Conservation (phyloP, 164 flowering plant species). For the Piper longum region DNA sequence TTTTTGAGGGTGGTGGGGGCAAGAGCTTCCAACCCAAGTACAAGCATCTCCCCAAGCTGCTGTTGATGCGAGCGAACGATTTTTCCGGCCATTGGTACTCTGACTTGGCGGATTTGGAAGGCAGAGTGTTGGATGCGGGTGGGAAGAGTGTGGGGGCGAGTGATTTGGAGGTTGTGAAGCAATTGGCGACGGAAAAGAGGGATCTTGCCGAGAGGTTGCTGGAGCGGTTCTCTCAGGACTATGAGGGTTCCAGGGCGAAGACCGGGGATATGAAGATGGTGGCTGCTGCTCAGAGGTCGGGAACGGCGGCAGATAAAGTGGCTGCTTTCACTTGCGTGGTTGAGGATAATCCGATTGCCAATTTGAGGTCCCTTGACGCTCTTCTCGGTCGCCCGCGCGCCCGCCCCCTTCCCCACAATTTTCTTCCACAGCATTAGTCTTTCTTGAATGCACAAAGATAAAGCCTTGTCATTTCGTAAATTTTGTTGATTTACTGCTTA, state of each 20-base stretch:
- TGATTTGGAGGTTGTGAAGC: slow-evolving; percentile 43
- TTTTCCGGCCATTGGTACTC: slow-evolving; percentile 51
- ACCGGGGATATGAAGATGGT: slow-evolving; percentile 86
- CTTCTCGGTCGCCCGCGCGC: slow-evolving; percentile 57
- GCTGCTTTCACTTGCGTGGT: slow-evolving; percentile 70
- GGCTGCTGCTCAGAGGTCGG: slow-evolving; percentile 58
- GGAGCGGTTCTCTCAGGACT: slow-evolving; percentile 65
- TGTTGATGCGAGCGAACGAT: slow-evolving; percentile 46
- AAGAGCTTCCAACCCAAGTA: slow-evolving; percentile 2
- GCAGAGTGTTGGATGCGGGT: slow-evolving; percentile 39
- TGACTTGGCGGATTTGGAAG: slow-evolving; percentile 60
- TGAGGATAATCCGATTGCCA: slow-evolving; percentile 88
- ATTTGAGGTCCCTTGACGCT: slow-evolving; percentile 66
- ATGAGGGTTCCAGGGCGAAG: slow-evolving; percentile 44
- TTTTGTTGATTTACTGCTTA: no score
- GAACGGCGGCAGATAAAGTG: slow-evolving; percentile 82
- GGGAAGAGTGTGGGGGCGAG: slow-evolving; percentile 22
- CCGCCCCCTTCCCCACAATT: background rate
- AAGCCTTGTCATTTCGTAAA: no score
- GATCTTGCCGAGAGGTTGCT: slow-evolving; percentile 63
- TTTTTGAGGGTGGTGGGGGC: slow-evolving; percentile 1
- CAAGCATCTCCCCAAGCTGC: slow-evolving; percentile 58
- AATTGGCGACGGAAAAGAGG: slow-evolving; percentile 54
- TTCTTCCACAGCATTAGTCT: background rate
- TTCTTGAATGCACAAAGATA: no score